Evolutionary conservation across 176 grass and related monocot genomes (phyloP).

Genomic region (Phragmites australis): DNA sequence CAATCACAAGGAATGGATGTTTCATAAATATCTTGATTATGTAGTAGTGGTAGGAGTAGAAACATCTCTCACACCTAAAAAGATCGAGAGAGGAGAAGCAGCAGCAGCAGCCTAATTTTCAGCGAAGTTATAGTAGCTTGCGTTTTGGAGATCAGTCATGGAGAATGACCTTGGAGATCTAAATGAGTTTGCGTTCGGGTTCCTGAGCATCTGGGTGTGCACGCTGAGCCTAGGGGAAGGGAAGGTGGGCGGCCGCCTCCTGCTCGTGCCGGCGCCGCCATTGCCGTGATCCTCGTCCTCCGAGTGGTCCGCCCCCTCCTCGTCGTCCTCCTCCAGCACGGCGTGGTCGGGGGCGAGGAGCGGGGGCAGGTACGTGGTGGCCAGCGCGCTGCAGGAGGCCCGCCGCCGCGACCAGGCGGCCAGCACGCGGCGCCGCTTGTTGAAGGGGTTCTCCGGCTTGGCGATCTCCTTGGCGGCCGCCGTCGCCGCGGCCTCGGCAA

Average conservation of each 20-base stretch:
- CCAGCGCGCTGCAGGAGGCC: conserved; percentile 69
- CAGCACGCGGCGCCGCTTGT: conserved; percentile 70
- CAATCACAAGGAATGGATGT: conserved; percentile 31
- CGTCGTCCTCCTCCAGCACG: conserved; percentile 59
- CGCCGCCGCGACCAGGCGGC: conserved; percentile 49
- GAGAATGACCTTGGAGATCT: conserved; percentile 65
- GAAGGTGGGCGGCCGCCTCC: conserved; percentile 22
- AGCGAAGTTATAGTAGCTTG: conserved; percentile 43
- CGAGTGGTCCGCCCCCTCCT: conserved; percentile 40
- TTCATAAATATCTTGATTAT: conserved; percentile 43
- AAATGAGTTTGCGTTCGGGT: conserved; percentile 15
- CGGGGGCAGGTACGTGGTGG: conserved; percentile 50
- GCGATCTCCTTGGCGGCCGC: conserved; percentile 59
- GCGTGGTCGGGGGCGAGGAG: conserved; percentile 49
- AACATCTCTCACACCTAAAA: conserved; percentile 39
- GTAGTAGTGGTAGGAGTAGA: conserved; percentile 1
- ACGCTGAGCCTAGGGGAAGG: conserved; percentile 36
- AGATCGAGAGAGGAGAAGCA: neutral
- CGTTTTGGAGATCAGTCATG: conserved; percentile 66
- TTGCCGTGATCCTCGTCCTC: neutral
- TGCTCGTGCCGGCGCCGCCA: neutral
- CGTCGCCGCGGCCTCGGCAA: conserved; percentile 53
- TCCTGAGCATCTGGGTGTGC: conserved; percentile 28
- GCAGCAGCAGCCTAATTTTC: neutral
- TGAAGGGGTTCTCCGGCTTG: conserved; percentile 92